phyloP scores from a whole-genome alignment of 441 rosid genomes.

The Arabidopsis hybrid region DNA sequence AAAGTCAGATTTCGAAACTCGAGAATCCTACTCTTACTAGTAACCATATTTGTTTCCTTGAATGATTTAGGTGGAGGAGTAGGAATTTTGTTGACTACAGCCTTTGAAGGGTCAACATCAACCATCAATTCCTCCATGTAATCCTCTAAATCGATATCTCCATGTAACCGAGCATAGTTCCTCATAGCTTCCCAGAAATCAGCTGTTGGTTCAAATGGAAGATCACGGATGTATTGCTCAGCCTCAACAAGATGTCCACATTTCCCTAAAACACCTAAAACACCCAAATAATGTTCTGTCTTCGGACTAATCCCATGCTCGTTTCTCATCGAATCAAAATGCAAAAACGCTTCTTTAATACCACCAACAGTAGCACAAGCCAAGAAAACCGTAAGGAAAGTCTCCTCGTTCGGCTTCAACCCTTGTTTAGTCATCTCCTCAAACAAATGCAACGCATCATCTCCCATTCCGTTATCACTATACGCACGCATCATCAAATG shows the following conservation, averaged over 20 bases:
- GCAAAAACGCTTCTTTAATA: conserved; percentile 79
- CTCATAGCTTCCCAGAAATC: conserved; percentile 80
- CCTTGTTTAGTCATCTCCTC: conserved; percentile 75
- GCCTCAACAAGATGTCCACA: conserved; percentile 79
- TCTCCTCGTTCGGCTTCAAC: conserved; percentile 68
- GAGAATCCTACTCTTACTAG: conserved; percentile 65
- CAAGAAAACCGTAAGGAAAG: conserved; percentile 72
- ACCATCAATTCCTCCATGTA: conserved; percentile 66
- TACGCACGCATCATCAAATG: conserved; percentile 82
- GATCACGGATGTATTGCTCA: conserved; percentile 58
- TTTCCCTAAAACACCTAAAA: conserved; percentile 82
- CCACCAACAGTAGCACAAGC: conserved; percentile 83
- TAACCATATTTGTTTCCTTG: conserved; percentile 66
- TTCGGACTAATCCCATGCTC: conserved; percentile 67
- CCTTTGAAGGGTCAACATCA: conserved; percentile 71
- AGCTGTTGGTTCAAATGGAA: conserved; percentile 70
- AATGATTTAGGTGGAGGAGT: conserved; percentile 63
- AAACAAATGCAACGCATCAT: conserved; percentile 83
- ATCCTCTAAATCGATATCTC: conserved; percentile 84
- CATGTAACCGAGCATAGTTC: conserved; percentile 68
- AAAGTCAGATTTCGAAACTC: conserved; percentile 69
- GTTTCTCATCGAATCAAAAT: conserved; percentile 70
- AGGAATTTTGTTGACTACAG: conserved; percentile 57
- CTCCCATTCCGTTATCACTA: conserved; percentile 77
- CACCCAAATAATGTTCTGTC: conserved; percentile 66